phyloP scores from a whole-genome alignment of 2,329 filamentous ascomycete species.

The Phoma sp. region DNA sequence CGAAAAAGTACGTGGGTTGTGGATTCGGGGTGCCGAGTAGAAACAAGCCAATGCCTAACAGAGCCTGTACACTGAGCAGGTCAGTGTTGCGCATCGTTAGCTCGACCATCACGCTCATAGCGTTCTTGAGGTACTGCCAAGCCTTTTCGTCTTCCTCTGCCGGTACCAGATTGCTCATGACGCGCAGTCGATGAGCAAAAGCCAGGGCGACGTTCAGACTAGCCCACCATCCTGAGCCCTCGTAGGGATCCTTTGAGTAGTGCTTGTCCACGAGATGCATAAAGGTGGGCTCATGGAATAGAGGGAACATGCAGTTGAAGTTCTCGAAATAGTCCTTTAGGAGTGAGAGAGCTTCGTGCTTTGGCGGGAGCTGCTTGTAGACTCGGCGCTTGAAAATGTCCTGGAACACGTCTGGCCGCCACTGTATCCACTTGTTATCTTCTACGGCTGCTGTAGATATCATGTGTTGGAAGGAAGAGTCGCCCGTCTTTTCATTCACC shows the following conservation, averaged over 20 bases:
- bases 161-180: slow-evolving; percentile 93
- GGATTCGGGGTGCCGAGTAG: slow-evolving; percentile 96
- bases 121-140: slow-evolving; percentile 96
- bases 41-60: slow-evolving; percentile 92
- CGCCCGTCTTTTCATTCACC: slow-evolving; percentile 98
- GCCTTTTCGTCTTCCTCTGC: slow-evolving; percentile 92
- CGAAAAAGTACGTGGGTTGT: slow-evolving; percentile 88
- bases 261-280: slow-evolving; percentile 96
- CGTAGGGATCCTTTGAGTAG: slow-evolving; percentile 90
- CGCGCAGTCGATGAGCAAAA: slow-evolving; percentile 88
- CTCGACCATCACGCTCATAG: slow-evolving; percentile 90
- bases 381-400: slow-evolving; percentile 87
- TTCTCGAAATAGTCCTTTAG: slow-evolving; percentile 96
- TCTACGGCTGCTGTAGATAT: slow-evolving; percentile 86
- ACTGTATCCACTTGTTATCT: slow-evolving; percentile 94
- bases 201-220: slow-evolving; percentile 92
- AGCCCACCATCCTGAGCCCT: slow-evolving; percentile 98
- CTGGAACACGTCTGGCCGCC: slow-evolving; percentile 96
- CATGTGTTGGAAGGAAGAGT: slow-evolving; percentile 92
- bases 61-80: slow-evolving; percentile 88
- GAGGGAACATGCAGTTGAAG: slow-evolving; percentile 98
- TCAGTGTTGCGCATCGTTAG: slow-evolving; percentile 96
- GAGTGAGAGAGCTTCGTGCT: slow-evolving; percentile 84
- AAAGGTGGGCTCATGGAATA: slow-evolving; percentile 97
- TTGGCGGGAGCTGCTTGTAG: slow-evolving; percentile 82